A percentile compares a stretch with the other conserved stretches of the same genome.
These are phyloP conservation scores for Solanum chiquidenum DNA, from an alignment of 257 asterid species.

Conservation along the genomic window DNA sequence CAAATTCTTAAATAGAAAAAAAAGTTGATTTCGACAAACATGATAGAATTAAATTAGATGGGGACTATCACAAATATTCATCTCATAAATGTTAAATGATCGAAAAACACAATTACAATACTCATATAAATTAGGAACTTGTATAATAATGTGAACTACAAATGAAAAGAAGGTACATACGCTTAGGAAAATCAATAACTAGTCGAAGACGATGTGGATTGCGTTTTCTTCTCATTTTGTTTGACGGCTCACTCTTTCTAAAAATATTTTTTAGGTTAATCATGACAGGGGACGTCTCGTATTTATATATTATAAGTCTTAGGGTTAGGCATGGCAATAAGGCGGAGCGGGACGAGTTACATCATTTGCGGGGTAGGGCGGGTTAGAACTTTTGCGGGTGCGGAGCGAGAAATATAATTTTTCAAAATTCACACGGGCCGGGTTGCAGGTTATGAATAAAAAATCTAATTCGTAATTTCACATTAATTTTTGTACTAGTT, in stretches of 20 bases:
- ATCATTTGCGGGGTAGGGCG: no score
- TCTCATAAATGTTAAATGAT: no score
- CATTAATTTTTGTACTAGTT: no score
- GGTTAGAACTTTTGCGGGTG: no score
- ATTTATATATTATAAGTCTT: no score
- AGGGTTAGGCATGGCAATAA: neutral
- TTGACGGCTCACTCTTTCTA: neutral
- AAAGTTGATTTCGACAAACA: no score
- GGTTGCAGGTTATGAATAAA: no score
- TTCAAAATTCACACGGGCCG: no score
- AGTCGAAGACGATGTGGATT: neutral
- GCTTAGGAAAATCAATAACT: neutral
- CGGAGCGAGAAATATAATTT: no score
- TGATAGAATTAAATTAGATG: neutral
- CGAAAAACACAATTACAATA: no score
- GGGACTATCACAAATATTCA: neutral
- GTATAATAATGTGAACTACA: neutral
- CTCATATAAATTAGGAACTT: neutral
- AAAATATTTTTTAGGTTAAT: neutral
- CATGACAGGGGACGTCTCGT: neutral
- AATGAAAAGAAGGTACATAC: neutral
- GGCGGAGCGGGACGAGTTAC: neutral
- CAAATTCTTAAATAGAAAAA: neutral
- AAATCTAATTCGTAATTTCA: no score
- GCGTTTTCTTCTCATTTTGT: neutral